Evolutionary conservation across 495 filamentous ascomycete genomes (phyloP), one percentile per base, ranked within the genome.

Genomic region (Xylaria castorea): DNA sequence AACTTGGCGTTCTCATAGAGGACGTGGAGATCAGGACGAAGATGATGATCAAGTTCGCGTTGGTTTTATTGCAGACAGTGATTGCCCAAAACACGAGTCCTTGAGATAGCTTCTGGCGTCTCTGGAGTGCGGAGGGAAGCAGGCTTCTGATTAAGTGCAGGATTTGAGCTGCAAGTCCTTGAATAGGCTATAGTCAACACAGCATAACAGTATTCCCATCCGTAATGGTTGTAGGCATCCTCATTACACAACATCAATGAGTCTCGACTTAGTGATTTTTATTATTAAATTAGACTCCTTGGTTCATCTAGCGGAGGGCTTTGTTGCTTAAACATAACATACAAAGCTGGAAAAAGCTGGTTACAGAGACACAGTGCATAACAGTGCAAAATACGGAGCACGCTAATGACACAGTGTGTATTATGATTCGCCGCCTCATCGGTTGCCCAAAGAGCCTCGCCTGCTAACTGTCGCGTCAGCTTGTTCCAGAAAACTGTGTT

Each of bases 351-450:
- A 6, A 51, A n/a, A n/a, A n/a, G n/a, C n/a, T n/a, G 27, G 53
- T 57, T 57, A 5, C 2, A 32, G 53, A 12, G 27, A 1, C 27
- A 57, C 53, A 57, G 53, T 57, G 53, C 27, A 5, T 0, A 9
- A 61, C 58, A 61, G 58, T 61, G 58, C 20, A 38, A 3, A 61
- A n/a, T n/a, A 36, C 20, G 7, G 9, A 8, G 32, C 61, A 11
- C 38, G 22, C 61, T 22, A 44, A 64, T 14, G 12, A 64, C 36
- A 44, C 38, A 30, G 61, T 44, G 30, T 30, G 9, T 44, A 8
- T 44, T 64, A 27, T 64, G 61, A 64, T 64, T 64, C 61, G 61
- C 61, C 44, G 38, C 61, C 38, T 42, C 61, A 64, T 25, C 16
- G 18, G 11, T 22, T 14, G 36, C 22, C 34, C n/a, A 44, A 63